Percentiles rank a stretch among this genome's conserved stretches.
Conservation (phyloP, 1,139 yeast genomes). For the Tardiomyces blankii region DNA sequence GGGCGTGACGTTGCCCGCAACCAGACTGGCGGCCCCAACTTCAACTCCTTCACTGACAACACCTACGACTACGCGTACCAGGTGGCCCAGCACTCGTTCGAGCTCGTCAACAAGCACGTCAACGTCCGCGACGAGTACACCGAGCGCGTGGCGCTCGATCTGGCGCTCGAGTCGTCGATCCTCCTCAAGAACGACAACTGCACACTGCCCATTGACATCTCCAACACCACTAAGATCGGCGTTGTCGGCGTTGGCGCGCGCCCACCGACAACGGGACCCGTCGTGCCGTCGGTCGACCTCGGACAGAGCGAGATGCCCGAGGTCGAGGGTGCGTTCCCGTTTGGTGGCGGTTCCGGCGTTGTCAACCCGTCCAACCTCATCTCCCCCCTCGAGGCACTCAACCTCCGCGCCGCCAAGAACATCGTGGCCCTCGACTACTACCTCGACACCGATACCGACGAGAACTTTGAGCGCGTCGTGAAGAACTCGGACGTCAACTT, state of each 20-base stretch:
- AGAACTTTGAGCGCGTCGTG: slow-evolving; percentile 36
- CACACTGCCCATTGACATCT: slow-evolving; percentile 37
- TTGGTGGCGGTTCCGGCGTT: slow-evolving; percentile 40
- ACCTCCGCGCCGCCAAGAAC: slow-evolving; percentile 6
- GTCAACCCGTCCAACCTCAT: slow-evolving; percentile 41
- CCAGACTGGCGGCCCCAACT: slow-evolving; percentile 39
- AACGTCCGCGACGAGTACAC: slow-evolving; percentile 38
- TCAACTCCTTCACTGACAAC: slow-evolving; percentile 48
- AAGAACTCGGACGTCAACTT: slow-evolving; percentile 42
- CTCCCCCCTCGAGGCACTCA: slow-evolving; percentile 35
- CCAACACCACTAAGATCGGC: slow-evolving; percentile 40
- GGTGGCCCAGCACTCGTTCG: slow-evolving; percentile 39
- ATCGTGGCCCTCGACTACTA: slow-evolving; percentile 13
- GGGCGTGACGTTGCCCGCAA: slow-evolving; percentile 15
- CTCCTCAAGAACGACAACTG: slow-evolving; percentile 44
- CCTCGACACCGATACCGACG: slow-evolving; percentile 25
- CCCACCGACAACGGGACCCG: slow-evolving; percentile 21
- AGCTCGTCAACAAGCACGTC: slow-evolving; percentile 44
- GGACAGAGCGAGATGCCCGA: slow-evolving; percentile 16
- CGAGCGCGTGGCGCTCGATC: slow-evolving; percentile 39
- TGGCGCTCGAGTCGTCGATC: slow-evolving; percentile 46
- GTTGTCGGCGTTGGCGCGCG: slow-evolving; percentile 26
- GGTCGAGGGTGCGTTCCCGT: slow-evolving; percentile 18
- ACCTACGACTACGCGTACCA: slow-evolving; percentile 44
- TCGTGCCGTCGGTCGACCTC: slow-evolving; percentile 24